Conservation (phyloP, 352 stramenopile species). For the Blastocystis sp. region DNA sequence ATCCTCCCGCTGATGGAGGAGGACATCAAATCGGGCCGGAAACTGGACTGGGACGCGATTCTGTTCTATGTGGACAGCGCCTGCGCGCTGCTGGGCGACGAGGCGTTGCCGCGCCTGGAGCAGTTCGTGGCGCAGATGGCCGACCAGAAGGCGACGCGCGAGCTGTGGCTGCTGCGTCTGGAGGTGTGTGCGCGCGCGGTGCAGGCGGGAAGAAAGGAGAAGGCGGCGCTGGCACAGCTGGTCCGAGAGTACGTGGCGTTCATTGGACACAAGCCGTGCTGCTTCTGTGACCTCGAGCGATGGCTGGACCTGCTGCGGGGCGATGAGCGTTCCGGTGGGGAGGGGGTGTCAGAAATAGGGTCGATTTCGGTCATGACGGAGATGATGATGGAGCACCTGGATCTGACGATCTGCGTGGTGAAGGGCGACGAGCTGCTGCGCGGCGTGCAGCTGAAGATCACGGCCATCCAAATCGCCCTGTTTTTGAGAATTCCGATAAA, state of each 20-base stretch:
- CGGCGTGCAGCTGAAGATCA: constrained; percentile 33
- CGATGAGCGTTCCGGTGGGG: not conserved
- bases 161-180: constrained; percentile 25
- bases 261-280: constrained; percentile 11
- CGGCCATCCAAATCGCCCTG: constrained; percentile 13
- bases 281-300: constrained; percentile 15
- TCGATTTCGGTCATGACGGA: constrained; percentile 15
- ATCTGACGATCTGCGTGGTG: constrained; percentile 50
- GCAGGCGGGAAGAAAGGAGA: not conserved
- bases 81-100: not conserved
- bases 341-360: not conserved
- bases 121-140: not conserved
- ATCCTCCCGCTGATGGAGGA: constrained; percentile 9
- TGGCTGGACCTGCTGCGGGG: not conserved
- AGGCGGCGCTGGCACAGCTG: not conserved
- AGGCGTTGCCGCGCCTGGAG: not conserved
- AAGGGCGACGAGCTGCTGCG: constrained; percentile 10
- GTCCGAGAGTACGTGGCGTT: not conserved
- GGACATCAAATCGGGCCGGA: constrained; percentile 6
- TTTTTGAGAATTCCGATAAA: constrained; percentile 23
- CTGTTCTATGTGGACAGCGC: constrained; percentile 1
- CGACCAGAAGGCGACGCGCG: not conserved
- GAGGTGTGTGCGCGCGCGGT: not conserved
- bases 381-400: constrained; percentile 5
- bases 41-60: constrained; percentile 56